phyloP scores from a whole-genome alignment of 768 basidiomycete genomes.

The Gautieria morchelliformis region DNA sequence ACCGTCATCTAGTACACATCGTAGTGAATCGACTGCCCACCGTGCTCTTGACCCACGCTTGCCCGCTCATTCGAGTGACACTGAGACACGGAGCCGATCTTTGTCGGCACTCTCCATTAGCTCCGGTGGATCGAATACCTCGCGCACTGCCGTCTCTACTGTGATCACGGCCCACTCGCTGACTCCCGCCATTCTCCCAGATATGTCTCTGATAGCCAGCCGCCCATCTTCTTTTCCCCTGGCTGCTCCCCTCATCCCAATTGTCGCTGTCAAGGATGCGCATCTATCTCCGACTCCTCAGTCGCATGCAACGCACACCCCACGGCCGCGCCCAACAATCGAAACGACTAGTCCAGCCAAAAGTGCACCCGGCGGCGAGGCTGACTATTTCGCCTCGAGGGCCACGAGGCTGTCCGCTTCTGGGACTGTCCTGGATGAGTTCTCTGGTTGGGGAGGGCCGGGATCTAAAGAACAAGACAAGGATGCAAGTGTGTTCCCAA shows the following conservation, averaged over 20 bases:
- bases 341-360: neutral
- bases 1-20: neutral
- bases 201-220: constrained; percentile 23
- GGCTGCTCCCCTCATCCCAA: constrained; percentile 43
- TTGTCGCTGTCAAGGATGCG: constrained; percentile 40
- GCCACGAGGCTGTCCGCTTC: constrained; percentile 18
- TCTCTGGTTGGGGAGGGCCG: constrained; percentile 31
- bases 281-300: constrained; percentile 32
- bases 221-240: constrained; percentile 14
- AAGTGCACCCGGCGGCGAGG: constrained; percentile 14
- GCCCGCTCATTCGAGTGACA: neutral
- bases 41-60: neutral
- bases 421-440: constrained; percentile 30
- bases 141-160: constrained; percentile 24
- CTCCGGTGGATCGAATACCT: neutral
- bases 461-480: constrained; percentile 20
- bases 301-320: constrained; percentile 26
- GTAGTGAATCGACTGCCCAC: neutral
- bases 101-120: neutral
- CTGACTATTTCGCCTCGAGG: constrained; percentile 37
- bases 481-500: constrained; percentile 24
- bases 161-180: constrained; percentile 58
- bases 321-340: neutral
- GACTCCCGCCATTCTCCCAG: constrained; percentile 53
- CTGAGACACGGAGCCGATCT: neutral